Evolutionary conservation across 1,284 basidiomycete genomes (phyloP).

Genomic region (Boletus sp.): DNA sequence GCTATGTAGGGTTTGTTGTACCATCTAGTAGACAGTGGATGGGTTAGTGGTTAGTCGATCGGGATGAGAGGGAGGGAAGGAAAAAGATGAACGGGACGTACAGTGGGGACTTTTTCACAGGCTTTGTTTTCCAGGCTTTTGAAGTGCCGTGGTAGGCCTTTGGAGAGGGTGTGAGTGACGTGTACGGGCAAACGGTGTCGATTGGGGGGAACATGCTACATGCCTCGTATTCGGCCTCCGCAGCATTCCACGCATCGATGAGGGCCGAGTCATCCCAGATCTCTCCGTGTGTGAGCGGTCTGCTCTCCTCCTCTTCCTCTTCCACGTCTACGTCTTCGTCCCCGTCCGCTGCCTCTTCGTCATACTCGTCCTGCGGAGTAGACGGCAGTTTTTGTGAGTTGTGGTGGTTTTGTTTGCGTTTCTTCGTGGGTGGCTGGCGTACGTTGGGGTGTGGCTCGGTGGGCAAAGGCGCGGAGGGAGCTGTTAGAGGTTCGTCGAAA

Average conservation of each 20-base stretch:
- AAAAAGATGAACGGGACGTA: slow-evolving; percentile 34
- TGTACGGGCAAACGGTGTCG: not conserved
- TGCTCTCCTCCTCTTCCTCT: slow-evolving; percentile 42
- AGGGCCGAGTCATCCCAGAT: slow-evolving; percentile 82
- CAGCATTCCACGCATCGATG: slow-evolving; percentile 76
- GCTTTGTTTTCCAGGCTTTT: slow-evolving; percentile 67
- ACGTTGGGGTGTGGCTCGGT: not conserved
- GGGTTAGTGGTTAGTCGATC: not conserved
- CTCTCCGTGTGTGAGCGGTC: slow-evolving; percentile 64
- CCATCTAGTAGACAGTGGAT: slow-evolving; percentile 47
- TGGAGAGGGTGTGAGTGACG: slow-evolving; percentile 3
- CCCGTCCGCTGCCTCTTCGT: slow-evolving; percentile 8
- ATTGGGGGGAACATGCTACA: not conserved
- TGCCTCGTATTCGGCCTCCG: slow-evolving; percentile 72
- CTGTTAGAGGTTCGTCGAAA: slow-evolving; percentile 19
- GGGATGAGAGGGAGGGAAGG: not conserved
- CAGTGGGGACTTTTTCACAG: slow-evolving; percentile 67
- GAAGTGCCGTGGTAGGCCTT: slow-evolving; percentile 65
- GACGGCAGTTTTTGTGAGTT: too few relatives aligned
- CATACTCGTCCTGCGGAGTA: too few relatives aligned
- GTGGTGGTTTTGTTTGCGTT: slow-evolving; percentile 43
- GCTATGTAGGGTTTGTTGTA: slow-evolving; percentile 60
- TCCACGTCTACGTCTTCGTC: slow-evolving; percentile 26
- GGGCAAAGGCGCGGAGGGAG: not conserved
- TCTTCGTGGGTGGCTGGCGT: slow-evolving; percentile 41